A percentile compares a stretch with the other conserved stretches of the same genome.
Conservation (phyloP, 768 basidiomycete species). For the Leccinum subgranulosum region DNA sequence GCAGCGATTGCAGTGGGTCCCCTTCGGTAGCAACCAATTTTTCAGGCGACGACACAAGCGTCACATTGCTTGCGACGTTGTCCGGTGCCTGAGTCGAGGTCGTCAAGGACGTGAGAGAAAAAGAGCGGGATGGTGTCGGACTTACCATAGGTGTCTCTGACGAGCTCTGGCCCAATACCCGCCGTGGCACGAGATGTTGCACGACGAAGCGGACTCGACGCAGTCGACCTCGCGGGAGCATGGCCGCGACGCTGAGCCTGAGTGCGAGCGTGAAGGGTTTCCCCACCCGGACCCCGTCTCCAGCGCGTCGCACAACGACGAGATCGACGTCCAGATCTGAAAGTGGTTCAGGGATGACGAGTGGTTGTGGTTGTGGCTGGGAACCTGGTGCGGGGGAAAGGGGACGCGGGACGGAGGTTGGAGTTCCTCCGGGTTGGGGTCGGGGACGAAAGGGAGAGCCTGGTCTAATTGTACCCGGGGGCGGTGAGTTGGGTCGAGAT, state of each 20-base stretch:
- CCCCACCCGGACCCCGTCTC: slow-evolving; percentile 44
- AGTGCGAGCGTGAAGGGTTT: slow-evolving; percentile 60
- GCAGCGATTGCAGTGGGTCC: slow-evolving; percentile 29
- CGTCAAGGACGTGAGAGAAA: slow-evolving; percentile 3
- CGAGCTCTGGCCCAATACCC: slow-evolving; percentile 11
- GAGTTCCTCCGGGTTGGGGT: slow-evolving; percentile 30
- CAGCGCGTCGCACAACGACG: slow-evolving; percentile 48
- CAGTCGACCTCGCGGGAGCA: slow-evolving; percentile 33
- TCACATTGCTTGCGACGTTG: slow-evolving; percentile 3
- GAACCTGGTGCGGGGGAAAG: slow-evolving; percentile 30
- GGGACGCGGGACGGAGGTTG: slow-evolving; percentile 21
- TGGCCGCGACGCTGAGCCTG: slow-evolving; percentile 49
- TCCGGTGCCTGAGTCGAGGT: slow-evolving; percentile 4
- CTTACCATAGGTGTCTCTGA: slow-evolving; percentile 5
- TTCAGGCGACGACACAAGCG: slow-evolving; percentile 15
- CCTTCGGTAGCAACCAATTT: background rate
- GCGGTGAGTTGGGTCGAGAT: slow-evolving; percentile 58
- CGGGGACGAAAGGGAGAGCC: slow-evolving; percentile 39
- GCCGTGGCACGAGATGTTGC: slow-evolving; percentile 59
- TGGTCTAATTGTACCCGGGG: slow-evolving; percentile 43
- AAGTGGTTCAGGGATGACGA: slow-evolving; percentile 14
- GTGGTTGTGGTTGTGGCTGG: slow-evolving; percentile 18
- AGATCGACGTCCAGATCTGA: slow-evolving; percentile 57
- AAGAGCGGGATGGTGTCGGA: slow-evolving; percentile 4
- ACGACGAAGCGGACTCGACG: slow-evolving; percentile 54